These are phyloP conservation scores for Fomitiporia mediterranea DNA, from an alignment of 1,284 basidiomycete species.

Conservation along the genomic window DNA sequence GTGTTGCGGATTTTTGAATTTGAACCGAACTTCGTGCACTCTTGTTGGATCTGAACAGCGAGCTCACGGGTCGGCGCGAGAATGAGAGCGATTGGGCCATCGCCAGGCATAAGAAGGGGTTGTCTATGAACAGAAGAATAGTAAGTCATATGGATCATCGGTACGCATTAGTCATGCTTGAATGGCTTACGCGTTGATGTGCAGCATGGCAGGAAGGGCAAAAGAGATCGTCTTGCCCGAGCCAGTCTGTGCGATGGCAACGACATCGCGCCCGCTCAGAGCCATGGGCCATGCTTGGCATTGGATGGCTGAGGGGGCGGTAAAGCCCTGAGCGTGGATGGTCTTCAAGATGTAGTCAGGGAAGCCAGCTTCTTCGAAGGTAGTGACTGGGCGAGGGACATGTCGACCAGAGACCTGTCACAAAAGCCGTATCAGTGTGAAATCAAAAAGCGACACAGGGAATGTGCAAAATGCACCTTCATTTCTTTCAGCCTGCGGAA, in stretches of 20 bases:
- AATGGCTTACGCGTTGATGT: slow-evolving; percentile 88
- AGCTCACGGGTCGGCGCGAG: slow-evolving; percentile 97
- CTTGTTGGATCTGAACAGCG: slow-evolving; percentile 97
- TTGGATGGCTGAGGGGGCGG: slow-evolving; percentile 89
- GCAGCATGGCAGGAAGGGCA: slow-evolving; percentile 97
- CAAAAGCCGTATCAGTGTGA: slow-evolving; percentile 15
- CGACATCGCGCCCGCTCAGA: slow-evolving; percentile 87
- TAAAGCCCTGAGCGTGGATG: slow-evolving; percentile 92
- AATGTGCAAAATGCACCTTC: slow-evolving; percentile 54
- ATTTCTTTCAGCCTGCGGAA: slow-evolving; percentile 88
- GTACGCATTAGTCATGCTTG: neutral
- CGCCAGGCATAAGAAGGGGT: slow-evolving; percentile 88
- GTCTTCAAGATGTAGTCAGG: slow-evolving; percentile 95
- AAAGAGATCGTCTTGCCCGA: slow-evolving; percentile 98
- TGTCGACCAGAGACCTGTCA: slow-evolving; percentile 79
- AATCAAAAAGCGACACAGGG: neutral
- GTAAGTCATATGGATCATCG: neutral
- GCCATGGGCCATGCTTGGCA: slow-evolving; percentile 99
- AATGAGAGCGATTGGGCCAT: slow-evolving; percentile 96
- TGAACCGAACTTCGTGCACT: slow-evolving; percentile 90
- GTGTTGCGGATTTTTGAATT: slow-evolving; percentile 98
- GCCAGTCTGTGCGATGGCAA: slow-evolving; percentile 96
- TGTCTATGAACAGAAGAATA: slow-evolving; percentile 51
- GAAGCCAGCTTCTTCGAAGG: slow-evolving; percentile 94
- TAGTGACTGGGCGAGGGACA: slow-evolving; percentile 86